These are phyloP conservation scores for Aegilops sharonensis DNA, from an alignment of 176 grass and related monocot species.

Conservation along the genomic window DNA sequence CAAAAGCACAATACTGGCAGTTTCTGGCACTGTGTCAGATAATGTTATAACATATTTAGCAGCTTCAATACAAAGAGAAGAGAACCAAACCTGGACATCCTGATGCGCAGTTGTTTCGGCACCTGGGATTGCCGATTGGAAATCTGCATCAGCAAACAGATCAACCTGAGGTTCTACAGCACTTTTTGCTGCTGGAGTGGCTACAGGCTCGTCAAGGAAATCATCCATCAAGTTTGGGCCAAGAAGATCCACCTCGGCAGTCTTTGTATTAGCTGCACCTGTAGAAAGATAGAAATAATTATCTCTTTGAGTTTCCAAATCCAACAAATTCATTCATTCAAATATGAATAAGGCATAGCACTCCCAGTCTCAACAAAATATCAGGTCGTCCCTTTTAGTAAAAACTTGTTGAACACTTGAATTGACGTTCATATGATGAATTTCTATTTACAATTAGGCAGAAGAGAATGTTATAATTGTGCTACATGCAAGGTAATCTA, in stretches of 20 bases:
- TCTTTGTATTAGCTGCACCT: slow-evolving; percentile 55
- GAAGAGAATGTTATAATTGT: slow-evolving; percentile 27
- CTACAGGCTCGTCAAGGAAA: slow-evolving; percentile 51
- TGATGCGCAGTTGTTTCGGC: slow-evolving; percentile 38
- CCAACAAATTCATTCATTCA: not conserved
- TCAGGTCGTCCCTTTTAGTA: not conserved
- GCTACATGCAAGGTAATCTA: slow-evolving; percentile 21
- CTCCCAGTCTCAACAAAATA: not conserved
- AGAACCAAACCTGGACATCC: slow-evolving; percentile 57
- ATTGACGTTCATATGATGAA: not conserved
- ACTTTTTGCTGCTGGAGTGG: slow-evolving; percentile 39
- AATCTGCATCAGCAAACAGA: slow-evolving; percentile 92
- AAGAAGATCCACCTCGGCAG: slow-evolving; percentile 70
- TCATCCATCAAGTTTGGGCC: slow-evolving; percentile 80
- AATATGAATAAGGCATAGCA: not conserved
- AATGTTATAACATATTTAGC: slow-evolving; percentile 8
- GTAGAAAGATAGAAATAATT: slow-evolving; percentile 25
- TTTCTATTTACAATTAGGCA: slow-evolving; percentile 21
- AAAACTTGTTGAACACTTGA: not conserved
- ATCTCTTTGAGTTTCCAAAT: not conserved
- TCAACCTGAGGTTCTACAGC: slow-evolving; percentile 58
- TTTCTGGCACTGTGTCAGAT: not conserved
- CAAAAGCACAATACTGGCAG: not conserved
- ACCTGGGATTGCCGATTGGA: slow-evolving; percentile 57
- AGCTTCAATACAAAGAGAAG: not conserved